phyloP scores from a whole-genome alignment of 306 rosid species.

The Sechiopsis laciniata region DNA sequence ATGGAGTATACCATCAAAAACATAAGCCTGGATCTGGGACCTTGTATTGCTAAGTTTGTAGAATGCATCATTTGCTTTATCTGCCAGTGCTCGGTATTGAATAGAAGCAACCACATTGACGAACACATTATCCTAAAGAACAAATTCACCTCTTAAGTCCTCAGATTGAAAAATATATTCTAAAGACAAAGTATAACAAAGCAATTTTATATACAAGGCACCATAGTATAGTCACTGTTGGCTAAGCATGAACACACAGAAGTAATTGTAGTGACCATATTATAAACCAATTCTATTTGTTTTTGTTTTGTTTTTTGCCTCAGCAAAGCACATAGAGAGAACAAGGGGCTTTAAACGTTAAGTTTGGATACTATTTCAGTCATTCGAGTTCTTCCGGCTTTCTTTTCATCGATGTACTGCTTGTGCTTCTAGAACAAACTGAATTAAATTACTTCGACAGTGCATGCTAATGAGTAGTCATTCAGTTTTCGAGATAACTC shows the following conservation, averaged over 20 bases:
- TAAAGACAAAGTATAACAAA: background rate
- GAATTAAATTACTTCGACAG: background rate
- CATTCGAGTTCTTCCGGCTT: background rate
- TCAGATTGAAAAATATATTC: background rate
- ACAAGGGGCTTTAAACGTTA: background rate
- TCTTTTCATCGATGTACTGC: background rate
- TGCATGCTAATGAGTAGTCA: background rate
- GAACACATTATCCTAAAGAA: conserved; percentile 77
- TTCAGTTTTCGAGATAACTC: background rate
- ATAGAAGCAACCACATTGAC: conserved; percentile 89
- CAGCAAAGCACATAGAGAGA: conserved; percentile 2
- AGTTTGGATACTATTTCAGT: background rate
- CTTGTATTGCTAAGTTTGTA: conserved; percentile 88
- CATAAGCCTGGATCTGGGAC: conserved; percentile 85
- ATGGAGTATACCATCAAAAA: conserved; percentile 66
- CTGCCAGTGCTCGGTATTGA: conserved; percentile 82
- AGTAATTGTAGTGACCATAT: background rate
- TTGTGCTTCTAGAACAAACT: background rate
- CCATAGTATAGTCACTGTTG: background rate
- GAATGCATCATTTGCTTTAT: conserved; percentile 78
- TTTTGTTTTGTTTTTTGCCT: too few relatives aligned
- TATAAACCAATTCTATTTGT: background rate
- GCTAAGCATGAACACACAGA: too few relatives aligned
- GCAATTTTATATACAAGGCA: background rate
- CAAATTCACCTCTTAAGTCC: conserved; percentile 22